phyloP scores from a whole-genome alignment of 768 basidiomycete genomes.

The Coprinopsis strossmayeri region DNA sequence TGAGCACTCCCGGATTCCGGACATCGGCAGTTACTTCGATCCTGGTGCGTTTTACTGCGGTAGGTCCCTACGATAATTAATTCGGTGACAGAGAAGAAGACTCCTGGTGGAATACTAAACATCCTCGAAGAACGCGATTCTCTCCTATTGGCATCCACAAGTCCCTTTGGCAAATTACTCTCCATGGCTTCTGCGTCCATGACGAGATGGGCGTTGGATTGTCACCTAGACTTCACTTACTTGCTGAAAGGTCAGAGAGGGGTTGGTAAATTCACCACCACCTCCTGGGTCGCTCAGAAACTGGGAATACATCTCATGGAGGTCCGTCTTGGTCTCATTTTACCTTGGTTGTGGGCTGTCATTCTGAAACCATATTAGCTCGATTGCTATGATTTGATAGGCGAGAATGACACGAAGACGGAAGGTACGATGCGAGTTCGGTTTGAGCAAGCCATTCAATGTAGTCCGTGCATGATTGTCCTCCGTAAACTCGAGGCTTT shows the following conservation, averaged over 20 bases:
- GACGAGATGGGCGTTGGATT: constrained; percentile 47
- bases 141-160: constrained; percentile 20
- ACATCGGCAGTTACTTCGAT: constrained; percentile 40
- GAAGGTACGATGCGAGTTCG: constrained; percentile 65
- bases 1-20: constrained; percentile 59
- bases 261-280: constrained; percentile 70
- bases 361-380: constrained; percentile 40
- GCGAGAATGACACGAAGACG: constrained; percentile 71
- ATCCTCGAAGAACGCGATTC: constrained; percentile 8
- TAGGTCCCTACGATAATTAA: neutral
- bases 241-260: constrained; percentile 78
- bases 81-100: neutral
- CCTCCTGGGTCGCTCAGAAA: constrained; percentile 45
- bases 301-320: constrained; percentile 78
- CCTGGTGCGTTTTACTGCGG: constrained; percentile 34
- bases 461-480: constrained; percentile 81
- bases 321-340: too few relatives aligned
- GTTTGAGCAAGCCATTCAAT: constrained; percentile 70
- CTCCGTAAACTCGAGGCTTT: constrained; percentile 80
- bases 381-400: constrained; percentile 78
- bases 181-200: constrained; percentile 58
- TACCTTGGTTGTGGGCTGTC: too few relatives aligned
- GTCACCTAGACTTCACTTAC: constrained; percentile 61
- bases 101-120: constrained; percentile 5
- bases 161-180: constrained; percentile 41